Evolutionary conservation across 1,284 basidiomycete genomes (phyloP).

Genomic region (Sporisorium iseilematis-ciliati): DNA sequence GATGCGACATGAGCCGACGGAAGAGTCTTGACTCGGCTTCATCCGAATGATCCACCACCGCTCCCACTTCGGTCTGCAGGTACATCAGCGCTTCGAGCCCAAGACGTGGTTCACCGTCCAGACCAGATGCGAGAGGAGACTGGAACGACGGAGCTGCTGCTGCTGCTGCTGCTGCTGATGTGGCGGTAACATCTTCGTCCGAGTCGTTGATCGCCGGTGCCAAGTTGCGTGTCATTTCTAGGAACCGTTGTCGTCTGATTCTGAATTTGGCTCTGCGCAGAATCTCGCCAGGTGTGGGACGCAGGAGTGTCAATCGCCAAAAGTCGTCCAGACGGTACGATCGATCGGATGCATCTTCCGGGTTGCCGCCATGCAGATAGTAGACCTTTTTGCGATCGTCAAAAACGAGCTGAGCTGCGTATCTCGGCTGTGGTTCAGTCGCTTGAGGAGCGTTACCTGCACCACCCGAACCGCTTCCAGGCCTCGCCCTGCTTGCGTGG

Average conservation of each 20-base stretch:
- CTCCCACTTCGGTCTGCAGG: conserved; percentile 67
- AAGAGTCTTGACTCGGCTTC: conserved; percentile 65
- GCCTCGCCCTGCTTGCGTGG: not conserved
- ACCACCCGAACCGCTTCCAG: conserved; percentile 11
- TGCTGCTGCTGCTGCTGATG: conserved; percentile 1
- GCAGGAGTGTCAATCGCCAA: conserved; percentile 65
- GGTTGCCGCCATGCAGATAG: conserved; percentile 70
- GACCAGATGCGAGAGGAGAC: not conserved
- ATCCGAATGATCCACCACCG: conserved; percentile 67
- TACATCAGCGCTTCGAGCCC: conserved; percentile 68
- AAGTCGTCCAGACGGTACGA: conserved; percentile 65
- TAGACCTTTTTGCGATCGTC: conserved; percentile 65
- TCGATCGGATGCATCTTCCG: conserved; percentile 40
- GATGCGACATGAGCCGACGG: conserved; percentile 67
- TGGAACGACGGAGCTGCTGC: not conserved
- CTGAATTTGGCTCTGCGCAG: conserved; percentile 67
- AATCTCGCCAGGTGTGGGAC: conserved; percentile 66
- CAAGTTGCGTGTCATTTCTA: conserved; percentile 56
- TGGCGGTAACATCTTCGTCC: conserved; percentile 25
- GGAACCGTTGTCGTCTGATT: conserved; percentile 67
- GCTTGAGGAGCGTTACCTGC: conserved; percentile 7
- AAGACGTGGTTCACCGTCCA: conserved; percentile 31
- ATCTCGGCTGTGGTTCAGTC: conserved; percentile 58
- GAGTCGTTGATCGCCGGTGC: conserved; percentile 30
- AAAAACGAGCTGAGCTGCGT: conserved; percentile 67